phyloP scores from a whole-genome alignment of 495 filamentous ascomycete genomes.

The Penicillium arizonense region DNA sequence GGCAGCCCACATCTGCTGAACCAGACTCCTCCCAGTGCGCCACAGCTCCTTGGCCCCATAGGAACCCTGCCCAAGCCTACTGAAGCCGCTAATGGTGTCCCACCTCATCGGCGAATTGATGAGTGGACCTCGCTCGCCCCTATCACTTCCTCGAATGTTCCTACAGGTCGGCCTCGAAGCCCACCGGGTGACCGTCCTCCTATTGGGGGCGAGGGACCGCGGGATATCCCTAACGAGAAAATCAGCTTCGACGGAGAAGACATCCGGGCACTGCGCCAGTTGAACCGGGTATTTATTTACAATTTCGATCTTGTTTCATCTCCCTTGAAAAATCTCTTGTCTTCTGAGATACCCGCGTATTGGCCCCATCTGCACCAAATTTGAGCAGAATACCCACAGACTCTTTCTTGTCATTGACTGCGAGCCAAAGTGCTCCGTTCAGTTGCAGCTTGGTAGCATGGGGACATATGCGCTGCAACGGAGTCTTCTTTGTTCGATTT shows the following conservation, averaged over 20 bases:
- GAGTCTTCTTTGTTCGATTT: too few relatives aligned
- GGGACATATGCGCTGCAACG: too few relatives aligned
- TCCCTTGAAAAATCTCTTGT: too few relatives aligned
- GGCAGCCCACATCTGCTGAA: slow-evolving; percentile 35
- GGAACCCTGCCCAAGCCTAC: slow-evolving; percentile 21
- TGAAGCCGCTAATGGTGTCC: slow-evolving; percentile 41
- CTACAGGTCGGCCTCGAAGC: slow-evolving; percentile 5
- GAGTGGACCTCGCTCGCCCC: slow-evolving; percentile 46
- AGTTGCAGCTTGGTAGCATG: too few relatives aligned
- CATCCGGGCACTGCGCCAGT: slow-evolving; percentile 59
- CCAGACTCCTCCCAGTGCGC: slow-evolving; percentile 22
- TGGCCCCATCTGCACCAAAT: too few relatives aligned
- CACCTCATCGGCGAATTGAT: slow-evolving; percentile 52
- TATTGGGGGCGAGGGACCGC: slow-evolving; percentile 43
- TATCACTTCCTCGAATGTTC: slow-evolving; percentile 32
- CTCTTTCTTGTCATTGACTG: too few relatives aligned
- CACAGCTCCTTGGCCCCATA: slow-evolving; percentile 18
- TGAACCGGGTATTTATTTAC: slow-evolving; percentile 53
- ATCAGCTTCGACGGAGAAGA: slow-evolving; percentile 63
- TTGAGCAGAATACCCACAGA: too few relatives aligned
- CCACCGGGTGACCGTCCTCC: slow-evolving; percentile 9
- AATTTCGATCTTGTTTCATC: too few relatives aligned
- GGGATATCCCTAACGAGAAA: slow-evolving; percentile 64
- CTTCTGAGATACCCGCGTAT: too few relatives aligned
- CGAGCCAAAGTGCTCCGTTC: too few relatives aligned